These are phyloP conservation scores for Boletellus ananiceps DNA, from an alignment of 768 basidiomycete species.

Conservation along the genomic window DNA sequence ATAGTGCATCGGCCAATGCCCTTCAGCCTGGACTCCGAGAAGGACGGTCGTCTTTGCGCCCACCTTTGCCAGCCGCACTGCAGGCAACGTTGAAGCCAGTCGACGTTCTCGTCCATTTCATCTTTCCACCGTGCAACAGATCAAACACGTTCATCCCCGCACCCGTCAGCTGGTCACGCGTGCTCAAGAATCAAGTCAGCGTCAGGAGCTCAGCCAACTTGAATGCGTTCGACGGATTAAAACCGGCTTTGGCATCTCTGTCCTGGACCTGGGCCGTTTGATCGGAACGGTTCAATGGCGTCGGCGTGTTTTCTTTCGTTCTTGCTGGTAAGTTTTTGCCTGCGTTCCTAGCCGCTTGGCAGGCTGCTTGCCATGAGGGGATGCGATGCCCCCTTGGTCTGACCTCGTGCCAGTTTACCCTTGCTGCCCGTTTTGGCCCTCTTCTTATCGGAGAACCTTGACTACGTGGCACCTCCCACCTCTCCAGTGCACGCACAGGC, in stretches of 20 bases:
- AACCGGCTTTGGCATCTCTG: constrained; percentile 4
- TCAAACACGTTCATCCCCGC: constrained; percentile 5
- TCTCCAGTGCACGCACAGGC: constrained; percentile 11
- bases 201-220: constrained; percentile 6
- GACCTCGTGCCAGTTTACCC: constrained; percentile 30
- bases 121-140: not conserved
- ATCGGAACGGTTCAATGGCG: constrained; percentile 12
- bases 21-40: constrained; percentile 10
- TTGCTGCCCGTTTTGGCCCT: constrained; percentile 22
- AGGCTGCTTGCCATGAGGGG: constrained; percentile 24
- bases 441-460: constrained; percentile 24
- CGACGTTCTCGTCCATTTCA: not conserved
- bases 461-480: constrained; percentile 26
- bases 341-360: constrained; percentile 19
- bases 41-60: constrained; percentile 11
- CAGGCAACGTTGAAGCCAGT: constrained; percentile 8
- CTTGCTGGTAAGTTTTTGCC: constrained; percentile 12
- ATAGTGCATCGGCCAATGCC: constrained; percentile 20
- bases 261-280: constrained; percentile 12
- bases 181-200: constrained; percentile 2
- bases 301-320: constrained; percentile 2
- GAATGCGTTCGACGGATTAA: not conserved
- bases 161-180: not conserved
- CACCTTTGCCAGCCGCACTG: constrained; percentile 3
- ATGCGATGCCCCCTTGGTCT: constrained; percentile 14